Evolutionary conservation across 371 early-diverging fungal species (phyloP).

Genomic region (Apophysomyces variabilis): DNA sequence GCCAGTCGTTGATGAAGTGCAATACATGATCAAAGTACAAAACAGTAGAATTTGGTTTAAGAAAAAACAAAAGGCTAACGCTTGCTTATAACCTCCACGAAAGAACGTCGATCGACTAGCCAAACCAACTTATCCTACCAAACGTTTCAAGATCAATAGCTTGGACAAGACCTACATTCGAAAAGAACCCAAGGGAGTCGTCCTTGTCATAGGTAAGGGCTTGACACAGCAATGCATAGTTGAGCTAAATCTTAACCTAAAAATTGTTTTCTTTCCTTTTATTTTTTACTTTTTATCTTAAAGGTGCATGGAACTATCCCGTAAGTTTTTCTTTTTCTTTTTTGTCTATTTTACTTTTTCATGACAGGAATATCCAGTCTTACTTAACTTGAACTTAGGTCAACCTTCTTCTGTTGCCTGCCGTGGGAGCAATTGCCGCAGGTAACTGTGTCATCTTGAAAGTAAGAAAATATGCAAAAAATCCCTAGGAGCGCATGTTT

Average conservation of each 20-base stretch:
- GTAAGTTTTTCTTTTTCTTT: constrained; percentile 30
- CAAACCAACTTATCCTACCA: constrained; percentile 31
- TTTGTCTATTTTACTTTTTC: neutral
- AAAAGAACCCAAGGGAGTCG: constrained; percentile 80
- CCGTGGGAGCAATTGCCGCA: constrained; percentile 89
- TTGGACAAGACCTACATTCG: constrained; percentile 53
- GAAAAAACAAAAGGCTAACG: too few species aligned
- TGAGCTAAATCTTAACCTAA: neutral
- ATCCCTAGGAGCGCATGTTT: neutral
- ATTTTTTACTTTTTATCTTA: neutral
- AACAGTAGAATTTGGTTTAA: neutral
- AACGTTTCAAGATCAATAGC: constrained; percentile 41
- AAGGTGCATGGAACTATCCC: constrained; percentile 92
- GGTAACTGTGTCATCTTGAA: constrained; percentile 89
- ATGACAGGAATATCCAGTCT: too few species aligned
- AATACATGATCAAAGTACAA: constrained; percentile 51
- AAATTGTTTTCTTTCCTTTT: neutral
- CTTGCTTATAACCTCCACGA: neutral
- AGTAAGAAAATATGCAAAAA: constrained; percentile 25
- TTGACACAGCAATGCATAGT: neutral
- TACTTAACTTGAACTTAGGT: constrained; percentile 27
- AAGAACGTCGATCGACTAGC: constrained; percentile 39
- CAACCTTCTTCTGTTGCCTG: constrained; percentile 72
- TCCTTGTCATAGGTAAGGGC: constrained; percentile 66
- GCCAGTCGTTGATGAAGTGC: constrained; percentile 71